These are phyloP conservation scores for Penicillium arizonense DNA, from an alignment of 495 filamentous ascomycete species.

Conservation along the genomic window DNA sequence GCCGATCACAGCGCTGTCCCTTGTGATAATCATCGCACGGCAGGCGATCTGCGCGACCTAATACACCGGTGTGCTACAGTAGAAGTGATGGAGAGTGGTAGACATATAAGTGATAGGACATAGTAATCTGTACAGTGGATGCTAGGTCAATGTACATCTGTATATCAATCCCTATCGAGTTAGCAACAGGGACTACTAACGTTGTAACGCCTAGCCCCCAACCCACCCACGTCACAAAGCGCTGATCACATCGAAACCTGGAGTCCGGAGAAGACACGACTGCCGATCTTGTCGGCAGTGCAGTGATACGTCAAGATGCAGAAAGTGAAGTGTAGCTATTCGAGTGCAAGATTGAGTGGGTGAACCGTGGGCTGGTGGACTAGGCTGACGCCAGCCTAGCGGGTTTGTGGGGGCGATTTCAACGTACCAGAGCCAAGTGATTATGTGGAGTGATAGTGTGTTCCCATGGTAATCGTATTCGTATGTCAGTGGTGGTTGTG, in stretches of 20 bases:
- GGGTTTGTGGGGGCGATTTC: conserved; percentile 15
- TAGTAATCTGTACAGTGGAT: not conserved
- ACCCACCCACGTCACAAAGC: not conserved
- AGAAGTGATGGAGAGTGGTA: too few species aligned
- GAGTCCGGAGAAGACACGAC: not conserved
- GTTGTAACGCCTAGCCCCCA: too few species aligned
- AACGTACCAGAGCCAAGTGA: too few species aligned
- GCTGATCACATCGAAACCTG: not conserved
- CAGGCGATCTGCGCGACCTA: not conserved
- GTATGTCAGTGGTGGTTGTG: too few species aligned
- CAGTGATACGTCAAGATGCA: too few species aligned
- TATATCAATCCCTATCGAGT: too few species aligned
- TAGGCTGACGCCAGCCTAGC: not conserved
- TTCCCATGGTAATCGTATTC: too few species aligned
- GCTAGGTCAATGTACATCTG: not conserved
- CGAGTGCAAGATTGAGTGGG: not conserved
- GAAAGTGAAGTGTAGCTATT: too few species aligned
- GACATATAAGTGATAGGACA: too few species aligned
- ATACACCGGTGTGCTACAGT: not conserved
- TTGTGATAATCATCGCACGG: not conserved
- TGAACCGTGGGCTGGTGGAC: not conserved
- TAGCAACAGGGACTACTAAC: too few species aligned
- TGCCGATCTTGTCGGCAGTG: not conserved
- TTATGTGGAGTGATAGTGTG: too few species aligned
- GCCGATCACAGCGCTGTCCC: not conserved